A percentile compares a stretch with the other conserved stretches of the same genome.
Evolutionary conservation across 2,329 filamentous ascomycete genomes (phyloP).

Genomic region (Didymellaceae sp.): DNA sequence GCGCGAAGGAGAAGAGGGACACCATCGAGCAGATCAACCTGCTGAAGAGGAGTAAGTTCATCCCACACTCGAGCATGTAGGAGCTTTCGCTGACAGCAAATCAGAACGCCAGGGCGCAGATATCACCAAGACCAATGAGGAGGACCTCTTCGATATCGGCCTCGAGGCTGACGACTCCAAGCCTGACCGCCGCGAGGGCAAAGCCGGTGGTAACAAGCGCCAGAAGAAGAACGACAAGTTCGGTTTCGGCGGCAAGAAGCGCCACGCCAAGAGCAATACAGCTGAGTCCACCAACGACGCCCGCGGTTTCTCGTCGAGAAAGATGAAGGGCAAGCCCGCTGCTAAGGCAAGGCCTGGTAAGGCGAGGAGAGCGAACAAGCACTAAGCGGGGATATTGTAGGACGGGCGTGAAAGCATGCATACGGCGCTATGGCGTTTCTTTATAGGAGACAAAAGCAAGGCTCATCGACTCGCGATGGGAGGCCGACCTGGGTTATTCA

Average conservation of each 20-base stretch:
- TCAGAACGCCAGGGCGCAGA: conserved; percentile 82
- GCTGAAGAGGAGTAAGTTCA: conserved; percentile 86
- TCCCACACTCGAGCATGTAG: neutral
- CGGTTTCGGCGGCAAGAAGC: conserved; percentile 96
- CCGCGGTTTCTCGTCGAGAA: conserved; percentile 78
- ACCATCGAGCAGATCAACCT: conserved; percentile 94
- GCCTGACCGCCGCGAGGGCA: conserved; percentile 47
- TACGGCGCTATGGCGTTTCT: conserved; percentile 37
- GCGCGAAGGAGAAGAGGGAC: conserved; percentile 88
- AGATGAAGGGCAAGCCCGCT: conserved; percentile 72
- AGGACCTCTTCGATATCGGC: conserved; percentile 89
- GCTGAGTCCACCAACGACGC: conserved; percentile 82
- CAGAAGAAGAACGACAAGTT: conserved; percentile 95
- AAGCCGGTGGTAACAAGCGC: conserved; percentile 70
- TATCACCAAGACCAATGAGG: conserved; percentile 72
- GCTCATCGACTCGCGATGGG: conserved; percentile 5
- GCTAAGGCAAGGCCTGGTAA: conserved; percentile 44
- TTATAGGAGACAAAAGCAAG: conserved; percentile 21
- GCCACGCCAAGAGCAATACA: conserved; percentile 87
- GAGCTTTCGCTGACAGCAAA: conserved; percentile 27
- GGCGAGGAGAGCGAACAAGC: conserved; percentile 42
- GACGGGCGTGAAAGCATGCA: conserved; percentile 19
- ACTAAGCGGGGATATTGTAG: conserved; percentile 17
- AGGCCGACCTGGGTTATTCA: conserved; percentile 6
- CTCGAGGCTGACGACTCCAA: conserved; percentile 61